phyloP scores from a whole-genome alignment of 768 basidiomycete species.

The Leucosporidium creatinivorum region DNA sequence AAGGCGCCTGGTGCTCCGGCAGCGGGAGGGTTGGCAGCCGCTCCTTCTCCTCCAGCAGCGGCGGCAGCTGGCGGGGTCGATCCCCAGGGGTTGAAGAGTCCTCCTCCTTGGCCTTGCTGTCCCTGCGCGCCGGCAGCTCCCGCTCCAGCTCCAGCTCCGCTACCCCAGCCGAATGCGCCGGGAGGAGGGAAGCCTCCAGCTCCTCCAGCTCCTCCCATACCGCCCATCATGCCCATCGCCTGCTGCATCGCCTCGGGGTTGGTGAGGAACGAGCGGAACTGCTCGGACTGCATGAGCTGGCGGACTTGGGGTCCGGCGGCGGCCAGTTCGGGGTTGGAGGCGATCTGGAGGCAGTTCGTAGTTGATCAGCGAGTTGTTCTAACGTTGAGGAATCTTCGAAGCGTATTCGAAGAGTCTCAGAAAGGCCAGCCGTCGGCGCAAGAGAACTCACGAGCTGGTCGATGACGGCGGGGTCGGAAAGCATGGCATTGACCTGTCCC shows the following conservation, averaged over 20 bases:
- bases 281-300: conserved; percentile 55
- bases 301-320: conserved; percentile 73
- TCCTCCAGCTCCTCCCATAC: conserved; percentile 32
- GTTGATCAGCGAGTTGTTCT: neutral
- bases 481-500: conserved; percentile 75
- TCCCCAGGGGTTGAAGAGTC: conserved; percentile 29
- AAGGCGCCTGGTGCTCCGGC: conserved; percentile 4
- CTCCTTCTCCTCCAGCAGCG: conserved; percentile 1
- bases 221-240: conserved; percentile 35
- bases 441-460: conserved; percentile 50
- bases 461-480: conserved; percentile 80
- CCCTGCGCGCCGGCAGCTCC: neutral
- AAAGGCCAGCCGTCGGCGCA: neutral
- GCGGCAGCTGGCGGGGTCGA: neutral
- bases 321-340: conserved; percentile 67
- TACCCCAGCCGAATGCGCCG: conserved; percentile 31
- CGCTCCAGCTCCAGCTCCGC: neutral
- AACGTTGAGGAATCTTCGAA: neutral
- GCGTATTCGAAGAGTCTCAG: too few species aligned
- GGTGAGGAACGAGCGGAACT: conserved; percentile 43
- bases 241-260: conserved; percentile 68
- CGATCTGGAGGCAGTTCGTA: conserved; percentile 48
- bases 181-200: conserved; percentile 24
- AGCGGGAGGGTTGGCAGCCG: conserved; percentile 3
- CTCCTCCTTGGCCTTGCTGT: conserved; percentile 1